Base-by-base conservation (phyloP, 345 rosid genomes). In the Eucalyptus tenuipes region DNA sequence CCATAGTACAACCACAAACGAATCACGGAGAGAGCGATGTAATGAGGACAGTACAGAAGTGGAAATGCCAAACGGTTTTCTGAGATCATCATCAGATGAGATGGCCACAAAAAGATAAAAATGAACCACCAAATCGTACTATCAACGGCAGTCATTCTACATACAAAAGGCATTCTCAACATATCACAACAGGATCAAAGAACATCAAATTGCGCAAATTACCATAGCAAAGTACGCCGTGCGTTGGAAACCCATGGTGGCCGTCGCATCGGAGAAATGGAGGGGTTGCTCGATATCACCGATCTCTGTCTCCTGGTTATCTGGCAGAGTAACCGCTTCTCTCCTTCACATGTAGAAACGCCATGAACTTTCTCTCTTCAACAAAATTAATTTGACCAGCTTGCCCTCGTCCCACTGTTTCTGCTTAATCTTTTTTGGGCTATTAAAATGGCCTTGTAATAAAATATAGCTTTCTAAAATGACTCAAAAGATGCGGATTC, bases 271-370 rank as follows among this genome's bases (percentile, higher is more conserved):
- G 29, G 96, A 92, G 91, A 66, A 71, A 88, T 90, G 90, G 90
- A 91, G 88, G 55, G 92, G 90, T 87, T 90, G 94, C 91, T 95
- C 99, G 88, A 93, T 57, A 86, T 94, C 96, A 86, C 91, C 95
- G 61, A 86, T 42, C 90, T 95, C 96, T 25, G 89, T 91, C 50
- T 95, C 98, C 25, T 90, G 88, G n/a, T 90, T 90, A 86, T 94
- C 97, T 22, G 97, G 95, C 49, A 95, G 87, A 16, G 99, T 97
- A 88, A 96, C 94, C 33, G 96, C 93, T 91, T 96, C 97, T 91
- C 92, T 97, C 95, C 99, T 97, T 92, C 89, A 90, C 91, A 89
- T 12, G 68, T 50, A 82, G 47, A 52, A 85, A 88, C 86, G 52
- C 45, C 66, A 88, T 16, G 75, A 66, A 88, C 64, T 45, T 44